Conservation (phyloP, 1,284 basidiomycete genomes). For the Ceratobasidium sp. region DNA sequence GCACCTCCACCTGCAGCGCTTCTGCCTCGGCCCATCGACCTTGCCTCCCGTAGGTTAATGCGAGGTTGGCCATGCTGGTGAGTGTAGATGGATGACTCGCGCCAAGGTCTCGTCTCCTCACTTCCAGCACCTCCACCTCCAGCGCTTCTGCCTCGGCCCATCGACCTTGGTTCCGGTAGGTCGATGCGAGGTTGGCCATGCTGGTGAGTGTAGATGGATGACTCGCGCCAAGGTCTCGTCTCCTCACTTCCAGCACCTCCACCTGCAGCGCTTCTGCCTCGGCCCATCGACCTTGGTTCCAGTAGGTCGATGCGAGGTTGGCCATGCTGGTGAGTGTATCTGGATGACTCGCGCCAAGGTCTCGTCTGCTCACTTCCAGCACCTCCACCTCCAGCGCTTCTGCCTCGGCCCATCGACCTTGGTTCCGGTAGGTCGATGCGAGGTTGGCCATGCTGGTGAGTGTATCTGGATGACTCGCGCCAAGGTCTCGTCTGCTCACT, state of each 20-base stretch:
- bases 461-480: too few species aligned
- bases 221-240: background rate
- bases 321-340: background rate
- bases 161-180: background rate
- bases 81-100: background rate
- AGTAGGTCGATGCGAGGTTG: background rate
- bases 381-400: background rate
- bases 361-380: background rate
- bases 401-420: background rate
- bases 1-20: background rate
- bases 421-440: too few species aligned
- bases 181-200: background rate
- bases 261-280: background rate
- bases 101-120: background rate
- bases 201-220: background rate
- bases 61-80: too few species aligned
- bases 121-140: background rate
- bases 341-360: background rate
- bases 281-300: background rate
- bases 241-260: background rate
- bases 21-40: constrained; percentile 10
- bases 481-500: too few species aligned
- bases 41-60: too few species aligned
- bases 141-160: constrained; percentile 7
- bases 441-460: too few species aligned